These are phyloP conservation scores for Fomitiporia mediterranea DNA, from an alignment of 1,284 basidiomycete species.

Conservation along the genomic window DNA sequence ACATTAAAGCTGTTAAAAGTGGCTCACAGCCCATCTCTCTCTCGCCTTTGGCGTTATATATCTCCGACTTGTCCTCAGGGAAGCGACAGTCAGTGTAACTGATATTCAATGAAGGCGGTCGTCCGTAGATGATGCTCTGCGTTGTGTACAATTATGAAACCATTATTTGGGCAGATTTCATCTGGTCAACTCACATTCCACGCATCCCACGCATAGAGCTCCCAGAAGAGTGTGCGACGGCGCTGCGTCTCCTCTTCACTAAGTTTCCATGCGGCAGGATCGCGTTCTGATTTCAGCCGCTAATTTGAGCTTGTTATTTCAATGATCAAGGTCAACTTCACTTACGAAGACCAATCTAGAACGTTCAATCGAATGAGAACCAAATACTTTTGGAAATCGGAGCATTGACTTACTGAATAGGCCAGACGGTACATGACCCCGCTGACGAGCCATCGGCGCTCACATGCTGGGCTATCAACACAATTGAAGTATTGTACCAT, in stretches of 20 bases:
- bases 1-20: no score
- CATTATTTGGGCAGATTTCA: background rate
- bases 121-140: constrained; percentile 44
- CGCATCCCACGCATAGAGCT: constrained; percentile 45
- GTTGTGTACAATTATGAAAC: background rate
- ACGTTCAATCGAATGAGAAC: background rate
- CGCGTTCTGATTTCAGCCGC: constrained; percentile 45
- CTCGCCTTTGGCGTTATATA: constrained; percentile 30
- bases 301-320: background rate
- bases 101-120: constrained; percentile 42
- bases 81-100: constrained; percentile 46
- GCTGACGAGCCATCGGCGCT: constrained; percentile 44
- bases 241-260: constrained; percentile 44
- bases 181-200: constrained; percentile 38
- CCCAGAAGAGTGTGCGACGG: constrained; percentile 51
- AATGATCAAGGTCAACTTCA: no score
- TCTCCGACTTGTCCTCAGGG: constrained; percentile 40
- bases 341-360: constrained; percentile 49
- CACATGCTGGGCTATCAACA: constrained; percentile 39
- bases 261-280: constrained; percentile 47
- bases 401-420: constrained; percentile 39
- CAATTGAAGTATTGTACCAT: constrained; percentile 41
- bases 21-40: constrained; percentile 42
- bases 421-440: constrained; percentile 41
- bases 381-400: background rate